Percentiles rank a stretch among this genome's conserved stretches.
Conservation (phyloP, 441 rosid genomes). For the Adansonia rubrostipa region DNA sequence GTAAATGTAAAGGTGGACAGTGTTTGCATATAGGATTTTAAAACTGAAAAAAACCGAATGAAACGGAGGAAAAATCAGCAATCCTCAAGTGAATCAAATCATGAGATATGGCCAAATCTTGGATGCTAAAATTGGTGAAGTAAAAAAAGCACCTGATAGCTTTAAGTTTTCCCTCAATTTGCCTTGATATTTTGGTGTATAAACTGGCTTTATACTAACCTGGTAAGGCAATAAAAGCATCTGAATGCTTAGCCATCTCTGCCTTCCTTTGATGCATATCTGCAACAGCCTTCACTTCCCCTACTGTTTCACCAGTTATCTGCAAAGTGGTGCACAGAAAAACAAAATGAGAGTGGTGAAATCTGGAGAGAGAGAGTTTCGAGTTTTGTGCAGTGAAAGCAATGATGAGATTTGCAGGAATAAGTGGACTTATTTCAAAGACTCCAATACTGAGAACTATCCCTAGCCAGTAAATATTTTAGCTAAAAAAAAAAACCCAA, state of each 20-base stretch:
- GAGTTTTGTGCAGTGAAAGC: slow-evolving; percentile 65
- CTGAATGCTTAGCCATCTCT: slow-evolving; percentile 99
- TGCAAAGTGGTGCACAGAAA: slow-evolving; percentile 42
- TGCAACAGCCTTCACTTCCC: slow-evolving; percentile 99
- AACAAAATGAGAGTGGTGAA: slow-evolving; percentile 26
- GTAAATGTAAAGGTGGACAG: not conserved
- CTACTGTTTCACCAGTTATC: slow-evolving; percentile 99
- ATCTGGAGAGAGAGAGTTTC: slow-evolving; percentile 34
- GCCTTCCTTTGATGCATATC: slow-evolving; percentile 99
- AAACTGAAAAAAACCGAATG: slow-evolving; percentile 23
- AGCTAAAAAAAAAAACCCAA: slow-evolving; percentile 26
- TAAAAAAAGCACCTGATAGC: slow-evolving; percentile 32
- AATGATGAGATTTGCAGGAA: slow-evolving; percentile 69
- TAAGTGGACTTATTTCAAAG: slow-evolving; percentile 43
- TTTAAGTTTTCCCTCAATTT: slow-evolving; percentile 25
- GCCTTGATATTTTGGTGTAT: slow-evolving; percentile 38
- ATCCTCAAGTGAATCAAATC: slow-evolving; percentile 23
- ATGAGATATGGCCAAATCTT: slow-evolving; percentile 25
- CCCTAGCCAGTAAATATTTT: slow-evolving; percentile 46
- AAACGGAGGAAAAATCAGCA: slow-evolving; percentile 17
- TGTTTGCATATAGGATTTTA: not conserved
- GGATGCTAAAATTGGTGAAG: slow-evolving; percentile 24
- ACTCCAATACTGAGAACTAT: slow-evolving; percentile 38
- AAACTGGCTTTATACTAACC: slow-evolving; percentile 53
- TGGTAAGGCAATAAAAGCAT: slow-evolving; percentile 99